A percentile compares a stretch with the other conserved stretches of the same genome.
These are phyloP conservation scores for Nemania sp. DNA, from an alignment of 2,329 filamentous ascomycete genomes.

Conservation along the genomic window DNA sequence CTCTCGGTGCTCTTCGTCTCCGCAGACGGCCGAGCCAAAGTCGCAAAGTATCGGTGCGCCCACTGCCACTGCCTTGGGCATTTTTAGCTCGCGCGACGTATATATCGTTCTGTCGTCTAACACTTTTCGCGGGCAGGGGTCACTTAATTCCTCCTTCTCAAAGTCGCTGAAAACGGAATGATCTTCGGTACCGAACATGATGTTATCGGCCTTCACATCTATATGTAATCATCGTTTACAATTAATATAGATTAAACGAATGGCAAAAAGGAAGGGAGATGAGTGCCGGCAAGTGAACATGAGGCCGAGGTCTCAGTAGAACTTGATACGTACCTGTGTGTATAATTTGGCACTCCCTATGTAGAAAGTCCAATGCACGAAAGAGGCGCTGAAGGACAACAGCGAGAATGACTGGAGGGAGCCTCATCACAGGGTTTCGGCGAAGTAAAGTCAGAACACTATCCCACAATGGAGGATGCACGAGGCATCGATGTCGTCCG, in stretches of 20 bases:
- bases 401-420: slow-evolving; percentile 45
- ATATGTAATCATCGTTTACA: too few relatives aligned
- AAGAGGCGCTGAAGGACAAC: neutral
- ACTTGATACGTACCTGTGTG: neutral
- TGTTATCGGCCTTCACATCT: neutral
- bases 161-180: too few relatives aligned
- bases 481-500: slow-evolving; percentile 25
- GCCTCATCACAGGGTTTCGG: slow-evolving; percentile 45
- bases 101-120: too few relatives aligned
- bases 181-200: neutral
- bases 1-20: neutral
- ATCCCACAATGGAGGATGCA: slow-evolving; percentile 50
- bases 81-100: too few relatives aligned
- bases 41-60: neutral
- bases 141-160: too few relatives aligned
- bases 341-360: neutral
- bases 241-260: too few relatives aligned
- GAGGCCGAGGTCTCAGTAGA: too few relatives aligned
- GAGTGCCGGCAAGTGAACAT: too few relatives aligned
- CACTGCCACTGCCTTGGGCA: too few relatives aligned
- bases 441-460: slow-evolving; percentile 46
- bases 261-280: neutral
- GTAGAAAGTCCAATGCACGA: neutral
- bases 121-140: too few relatives aligned
- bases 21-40: neutral